Percentiles rank a stretch among this genome's conserved stretches.
These are phyloP conservation scores for Phytopythium vexans DNA, from an alignment of 352 stramenopile genomes.

Conservation along the genomic window DNA sequence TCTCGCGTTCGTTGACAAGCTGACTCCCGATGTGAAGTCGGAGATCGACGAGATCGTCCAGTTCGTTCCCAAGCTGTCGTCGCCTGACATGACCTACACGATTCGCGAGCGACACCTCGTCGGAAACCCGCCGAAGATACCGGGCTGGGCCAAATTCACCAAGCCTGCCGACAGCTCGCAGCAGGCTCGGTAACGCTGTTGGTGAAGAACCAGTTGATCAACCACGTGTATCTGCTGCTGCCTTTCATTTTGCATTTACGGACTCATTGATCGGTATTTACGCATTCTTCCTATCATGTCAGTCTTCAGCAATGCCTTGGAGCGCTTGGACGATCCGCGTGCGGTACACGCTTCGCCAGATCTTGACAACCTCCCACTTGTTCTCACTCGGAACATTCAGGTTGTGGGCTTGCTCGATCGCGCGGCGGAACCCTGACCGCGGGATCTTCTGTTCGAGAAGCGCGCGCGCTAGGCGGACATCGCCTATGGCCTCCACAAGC, in stretches of 20 bases:
- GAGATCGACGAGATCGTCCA: constrained; percentile 20
- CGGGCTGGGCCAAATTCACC: no score
- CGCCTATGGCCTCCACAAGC: constrained; percentile 49
- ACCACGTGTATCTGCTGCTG: no score
- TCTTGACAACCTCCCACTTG: constrained; percentile 46
- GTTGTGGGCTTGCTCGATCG: constrained; percentile 40
- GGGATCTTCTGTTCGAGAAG: constrained; percentile 28
- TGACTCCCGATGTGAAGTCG: constrained; percentile 50
- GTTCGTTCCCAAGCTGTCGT: constrained; percentile 3
- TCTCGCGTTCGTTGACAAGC: constrained; percentile 15
- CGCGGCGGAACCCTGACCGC: constrained; percentile 29
- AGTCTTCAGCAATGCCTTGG: no score
- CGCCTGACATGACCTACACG: neutral
- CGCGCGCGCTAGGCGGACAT: constrained; percentile 32
- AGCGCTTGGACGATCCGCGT: constrained; percentile 38
- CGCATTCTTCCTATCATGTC: no score
- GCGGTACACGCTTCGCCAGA: constrained; percentile 58
- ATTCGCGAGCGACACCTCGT: no score
- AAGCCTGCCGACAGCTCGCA: no score
- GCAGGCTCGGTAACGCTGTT: no score
- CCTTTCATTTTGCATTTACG: no score
- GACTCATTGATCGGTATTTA: no score
- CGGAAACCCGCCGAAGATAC: no score
- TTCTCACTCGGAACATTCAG: constrained; percentile 24
- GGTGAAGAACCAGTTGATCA: no score